Percentiles rank a stretch among this genome's conserved stretches.
phyloP scores from a whole-genome alignment of 2,329 filamentous ascomycete species.

The Claviceps sp. region DNA sequence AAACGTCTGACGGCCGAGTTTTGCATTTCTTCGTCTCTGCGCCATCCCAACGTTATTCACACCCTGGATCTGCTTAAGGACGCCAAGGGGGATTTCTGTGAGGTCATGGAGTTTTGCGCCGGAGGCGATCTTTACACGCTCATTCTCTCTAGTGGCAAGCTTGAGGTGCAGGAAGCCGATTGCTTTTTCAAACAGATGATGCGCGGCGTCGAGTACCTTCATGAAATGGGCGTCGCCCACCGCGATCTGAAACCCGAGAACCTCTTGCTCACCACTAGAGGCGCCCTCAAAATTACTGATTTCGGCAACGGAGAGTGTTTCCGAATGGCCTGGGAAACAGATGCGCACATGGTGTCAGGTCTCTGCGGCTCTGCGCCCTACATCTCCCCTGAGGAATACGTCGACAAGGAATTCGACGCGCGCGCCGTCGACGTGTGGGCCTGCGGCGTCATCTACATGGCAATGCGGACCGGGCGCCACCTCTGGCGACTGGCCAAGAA shows the following conservation, averaged over 20 bases:
- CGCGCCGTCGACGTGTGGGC: constrained; percentile 98
- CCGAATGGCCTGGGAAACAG: constrained; percentile 98
- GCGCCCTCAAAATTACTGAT: constrained; percentile 92
- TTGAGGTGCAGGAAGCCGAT: constrained; percentile 85
- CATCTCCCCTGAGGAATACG: constrained; percentile 93
- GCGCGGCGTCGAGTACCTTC: constrained; percentile 97
- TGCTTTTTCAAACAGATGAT: constrained; percentile 99
- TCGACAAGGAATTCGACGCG: constrained; percentile 90
- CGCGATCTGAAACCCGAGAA: constrained; percentile 96
- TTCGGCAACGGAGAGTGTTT: constrained; percentile 99
- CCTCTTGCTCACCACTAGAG: constrained; percentile 80
- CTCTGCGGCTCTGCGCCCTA: constrained; percentile 95
- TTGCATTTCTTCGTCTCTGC: constrained; percentile 92
- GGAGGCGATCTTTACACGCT: constrained; percentile 93
- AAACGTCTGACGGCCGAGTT: constrained; percentile 96
- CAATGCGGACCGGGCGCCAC: constrained; percentile 92
- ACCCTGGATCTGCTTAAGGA: constrained; percentile 92
- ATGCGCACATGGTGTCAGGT: constrained; percentile 95
- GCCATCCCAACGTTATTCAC: constrained; percentile 96
- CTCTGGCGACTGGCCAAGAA: constrained; percentile 95
- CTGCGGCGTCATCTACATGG: constrained; percentile 98
- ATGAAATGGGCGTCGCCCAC: constrained; percentile 98
- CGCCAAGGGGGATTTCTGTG: constrained; percentile 92
- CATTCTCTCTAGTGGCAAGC: constrained; percentile 78
- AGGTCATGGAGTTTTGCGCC: constrained; percentile 98